Base-by-base conservation (phyloP, 2,329 filamentous ascomycete species). In the Penicillium sp. region DNA sequence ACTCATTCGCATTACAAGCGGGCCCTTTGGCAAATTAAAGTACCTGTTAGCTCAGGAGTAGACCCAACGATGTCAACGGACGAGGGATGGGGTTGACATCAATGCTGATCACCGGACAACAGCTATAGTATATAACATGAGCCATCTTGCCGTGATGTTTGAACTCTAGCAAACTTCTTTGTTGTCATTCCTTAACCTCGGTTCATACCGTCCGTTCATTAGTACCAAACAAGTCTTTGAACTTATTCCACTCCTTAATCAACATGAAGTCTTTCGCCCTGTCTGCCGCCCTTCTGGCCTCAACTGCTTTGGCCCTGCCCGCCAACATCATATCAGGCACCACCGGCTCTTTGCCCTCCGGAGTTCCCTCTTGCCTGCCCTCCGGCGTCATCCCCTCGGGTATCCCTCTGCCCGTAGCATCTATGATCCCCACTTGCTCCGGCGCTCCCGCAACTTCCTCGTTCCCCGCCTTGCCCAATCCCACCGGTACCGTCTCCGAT, bases 241-340 rank as follows among this genome's bases (percentile, higher is more conserved):
- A 60, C 49, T 58, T 50, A 53, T 59, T 54, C 59, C 59, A 57
- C 47, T 61, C 61, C 26, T 59, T 63, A 58, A 63, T 14, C 55
- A 64, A 53, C 17, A 65, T 65, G 63, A 65, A 64, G 57, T 53
- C 62, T 22, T 64, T 65, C 53, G 53, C 61, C 44, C 40, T 65
- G 42, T 50, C 52, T 35, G 56, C 61, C 25, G 62, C 63, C 55
- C 33, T 65, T 16, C 46, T 65, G 60, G 63, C 60, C 11, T 56
- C 63, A 26, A 47, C 58, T 47, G 63, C 53, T 55, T 46, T 54
- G 37, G 63, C 63, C 38, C 46, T 65, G 41, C 62, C 62, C 16
- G 49, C 61, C 31, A 59, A 50, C 44, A 37, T 61, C 14, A 43
- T 49, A 40, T 53, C 60, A 14, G 48, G 50, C 16, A 47, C 40